Evolutionary conservation across 768 basidiomycete genomes (phyloP).

Genomic region (Collybia sp.): DNA sequence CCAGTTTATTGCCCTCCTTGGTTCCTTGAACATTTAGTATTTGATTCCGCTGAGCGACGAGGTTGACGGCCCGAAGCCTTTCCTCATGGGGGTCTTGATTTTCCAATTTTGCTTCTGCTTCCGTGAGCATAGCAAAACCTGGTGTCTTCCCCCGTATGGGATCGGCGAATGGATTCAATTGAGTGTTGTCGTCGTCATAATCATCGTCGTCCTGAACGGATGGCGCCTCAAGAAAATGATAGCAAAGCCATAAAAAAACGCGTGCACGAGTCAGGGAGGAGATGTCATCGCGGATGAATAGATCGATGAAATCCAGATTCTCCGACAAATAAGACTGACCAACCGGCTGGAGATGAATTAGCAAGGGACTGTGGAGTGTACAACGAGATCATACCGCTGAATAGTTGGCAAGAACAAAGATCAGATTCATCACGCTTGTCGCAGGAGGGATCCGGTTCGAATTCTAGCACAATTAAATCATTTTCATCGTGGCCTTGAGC

Average conservation of each 20-base stretch:
- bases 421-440: constrained; percentile 64
- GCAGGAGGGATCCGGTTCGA: constrained; percentile 53
- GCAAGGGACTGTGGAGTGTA: neutral
- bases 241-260: constrained; percentile 85
- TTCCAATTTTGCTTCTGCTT: constrained; percentile 34
- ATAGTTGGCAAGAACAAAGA: constrained; percentile 66
- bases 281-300: constrained; percentile 72
- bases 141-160: constrained; percentile 31
- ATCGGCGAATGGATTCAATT: constrained; percentile 59
- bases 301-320: constrained; percentile 72
- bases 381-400: constrained; percentile 32
- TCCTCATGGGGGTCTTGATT: constrained; percentile 45
- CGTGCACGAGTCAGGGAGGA: constrained; percentile 71
- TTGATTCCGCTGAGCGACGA: constrained; percentile 32
- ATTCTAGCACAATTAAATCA: constrained; percentile 24
- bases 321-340: constrained; percentile 66
- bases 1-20: constrained; percentile 20
- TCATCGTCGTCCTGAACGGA: constrained; percentile 28
- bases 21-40: constrained; percentile 28
- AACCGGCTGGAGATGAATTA: constrained; percentile 38
- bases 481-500: neutral
- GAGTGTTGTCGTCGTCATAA: constrained; percentile 28
- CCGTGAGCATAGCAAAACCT: constrained; percentile 30
- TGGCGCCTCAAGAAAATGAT: constrained; percentile 63
- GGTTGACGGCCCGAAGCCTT: constrained; percentile 28